phyloP scores from a whole-genome alignment of 495 filamentous ascomycete species.

The Tetracladium marchalianum region DNA sequence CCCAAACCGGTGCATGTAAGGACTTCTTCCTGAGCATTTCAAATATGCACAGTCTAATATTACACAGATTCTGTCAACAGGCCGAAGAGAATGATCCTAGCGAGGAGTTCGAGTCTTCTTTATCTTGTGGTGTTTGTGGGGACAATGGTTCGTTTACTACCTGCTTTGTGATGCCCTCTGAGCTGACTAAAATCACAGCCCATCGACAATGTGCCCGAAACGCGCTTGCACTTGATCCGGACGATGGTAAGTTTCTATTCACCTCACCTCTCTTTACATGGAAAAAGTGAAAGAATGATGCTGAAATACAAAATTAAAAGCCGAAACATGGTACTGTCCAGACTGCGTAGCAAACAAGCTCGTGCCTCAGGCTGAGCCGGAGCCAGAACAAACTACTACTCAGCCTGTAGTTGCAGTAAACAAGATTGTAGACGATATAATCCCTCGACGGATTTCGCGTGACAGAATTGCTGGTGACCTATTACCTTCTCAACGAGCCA shows the following conservation, averaged over 20 bases:
- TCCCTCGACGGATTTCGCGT: constrained; percentile 16
- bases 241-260: constrained; percentile 53
- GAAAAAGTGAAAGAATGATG: constrained; percentile 2
- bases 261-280: not conserved
- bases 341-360: constrained; percentile 61
- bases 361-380: constrained; percentile 35
- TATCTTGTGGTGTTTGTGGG: constrained; percentile 71
- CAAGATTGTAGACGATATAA: constrained; percentile 30
- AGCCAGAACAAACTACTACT: constrained; percentile 18
- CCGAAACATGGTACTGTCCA: constrained; percentile 68
- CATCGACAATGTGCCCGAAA: constrained; percentile 90
- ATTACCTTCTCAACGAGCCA: constrained; percentile 55
- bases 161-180: constrained; percentile 10
- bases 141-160: constrained; percentile 68
- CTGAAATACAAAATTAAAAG: constrained; percentile 36
- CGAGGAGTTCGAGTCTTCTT: constrained; percentile 78
- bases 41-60: not conserved
- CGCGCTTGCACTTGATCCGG: constrained; percentile 57
- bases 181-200: constrained; percentile 47
- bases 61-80: constrained; percentile 19
- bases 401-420: constrained; percentile 30
- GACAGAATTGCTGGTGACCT: constrained; percentile 51
- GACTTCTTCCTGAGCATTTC: not conserved
- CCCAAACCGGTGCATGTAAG: constrained; percentile 22
- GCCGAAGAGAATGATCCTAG: constrained; percentile 22